These are phyloP conservation scores for Tubosaeta sp. DNA, from an alignment of 768 basidiomycete genomes.

Conservation along the genomic window DNA sequence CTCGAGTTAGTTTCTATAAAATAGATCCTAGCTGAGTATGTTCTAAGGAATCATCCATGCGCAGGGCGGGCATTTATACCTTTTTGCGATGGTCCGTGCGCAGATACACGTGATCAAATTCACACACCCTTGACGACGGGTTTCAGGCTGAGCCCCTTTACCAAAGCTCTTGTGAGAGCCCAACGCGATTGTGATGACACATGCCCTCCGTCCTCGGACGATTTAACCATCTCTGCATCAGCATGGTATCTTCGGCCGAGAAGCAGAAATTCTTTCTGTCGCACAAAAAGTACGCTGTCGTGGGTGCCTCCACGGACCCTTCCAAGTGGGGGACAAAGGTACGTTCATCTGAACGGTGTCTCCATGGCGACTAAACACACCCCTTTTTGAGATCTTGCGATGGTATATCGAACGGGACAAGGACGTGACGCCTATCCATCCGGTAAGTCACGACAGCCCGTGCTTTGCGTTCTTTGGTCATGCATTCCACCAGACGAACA, in stretches of 20 bases:
- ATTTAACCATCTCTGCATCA: constrained; percentile 1
- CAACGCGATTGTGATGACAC: background rate
- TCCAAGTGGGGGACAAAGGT: constrained; percentile 78
- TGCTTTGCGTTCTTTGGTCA: background rate
- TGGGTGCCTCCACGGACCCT: constrained; percentile 78
- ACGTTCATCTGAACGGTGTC: background rate
- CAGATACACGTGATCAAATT: constrained; percentile 17
- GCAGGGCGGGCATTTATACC: background rate
- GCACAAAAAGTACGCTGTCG: constrained; percentile 66
- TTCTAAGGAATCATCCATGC: background rate
- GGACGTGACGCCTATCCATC: constrained; percentile 70
- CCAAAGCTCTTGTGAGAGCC: background rate
- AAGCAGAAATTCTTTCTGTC: constrained; percentile 55
- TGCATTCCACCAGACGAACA: constrained; percentile 51
- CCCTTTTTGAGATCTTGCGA: constrained; percentile 54
- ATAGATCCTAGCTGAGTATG: background rate
- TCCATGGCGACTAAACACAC: background rate
- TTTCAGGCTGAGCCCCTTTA: too few relatives aligned
- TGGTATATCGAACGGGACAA: constrained; percentile 67
- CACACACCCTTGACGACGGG: background rate
- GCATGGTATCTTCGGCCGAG: constrained; percentile 34
- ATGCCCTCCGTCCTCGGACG: constrained; percentile 3
- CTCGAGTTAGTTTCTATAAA: background rate
- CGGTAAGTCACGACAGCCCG: constrained; percentile 39
- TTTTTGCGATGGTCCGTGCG: constrained; percentile 33